These are phyloP conservation scores for Cochliopodium minus DNA, from an alignment of 208 protist genomes.

Conservation along the genomic window DNA sequence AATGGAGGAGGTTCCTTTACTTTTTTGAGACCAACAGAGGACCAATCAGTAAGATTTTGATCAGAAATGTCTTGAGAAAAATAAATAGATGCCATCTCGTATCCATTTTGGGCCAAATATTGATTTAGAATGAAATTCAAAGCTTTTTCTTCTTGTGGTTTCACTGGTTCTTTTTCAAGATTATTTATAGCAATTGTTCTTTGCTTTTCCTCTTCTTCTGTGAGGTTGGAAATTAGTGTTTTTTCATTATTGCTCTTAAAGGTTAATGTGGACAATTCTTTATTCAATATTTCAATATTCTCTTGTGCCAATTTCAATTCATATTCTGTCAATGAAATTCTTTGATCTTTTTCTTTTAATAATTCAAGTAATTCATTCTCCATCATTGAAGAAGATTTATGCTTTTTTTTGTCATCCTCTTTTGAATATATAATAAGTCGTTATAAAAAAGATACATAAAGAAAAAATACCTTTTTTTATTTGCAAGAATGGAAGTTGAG, in stretches of 20 bases:
- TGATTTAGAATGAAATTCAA: neutral
- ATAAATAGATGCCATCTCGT: neutral
- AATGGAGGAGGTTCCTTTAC: neutral
- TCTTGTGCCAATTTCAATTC: neutral
- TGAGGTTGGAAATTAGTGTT: too few relatives aligned
- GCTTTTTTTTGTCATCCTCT: neutral
- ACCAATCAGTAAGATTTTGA: neutral
- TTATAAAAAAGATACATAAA: too few relatives aligned
- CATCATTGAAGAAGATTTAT: neutral
- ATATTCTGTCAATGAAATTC: neutral
- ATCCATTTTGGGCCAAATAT: neutral
- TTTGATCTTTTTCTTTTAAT: slow-evolving; percentile 12
- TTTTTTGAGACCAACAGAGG: neutral
- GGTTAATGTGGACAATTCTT: too few relatives aligned
- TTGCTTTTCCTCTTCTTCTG: too few relatives aligned
- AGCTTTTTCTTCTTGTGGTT: neutral
- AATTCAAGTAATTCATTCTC: neutral
- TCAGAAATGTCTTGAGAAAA: slow-evolving; percentile 5
- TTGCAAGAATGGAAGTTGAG: neutral
- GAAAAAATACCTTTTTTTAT: too few relatives aligned
- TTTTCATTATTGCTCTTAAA: too few relatives aligned
- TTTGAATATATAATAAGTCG: neutral
- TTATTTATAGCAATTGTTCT: neutral
- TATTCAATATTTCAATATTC: neutral
- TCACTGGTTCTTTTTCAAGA: neutral